Evolutionary conservation across 169 alveolate genomes (phyloP).

Genomic region (Eimeria necatrix): DNA sequence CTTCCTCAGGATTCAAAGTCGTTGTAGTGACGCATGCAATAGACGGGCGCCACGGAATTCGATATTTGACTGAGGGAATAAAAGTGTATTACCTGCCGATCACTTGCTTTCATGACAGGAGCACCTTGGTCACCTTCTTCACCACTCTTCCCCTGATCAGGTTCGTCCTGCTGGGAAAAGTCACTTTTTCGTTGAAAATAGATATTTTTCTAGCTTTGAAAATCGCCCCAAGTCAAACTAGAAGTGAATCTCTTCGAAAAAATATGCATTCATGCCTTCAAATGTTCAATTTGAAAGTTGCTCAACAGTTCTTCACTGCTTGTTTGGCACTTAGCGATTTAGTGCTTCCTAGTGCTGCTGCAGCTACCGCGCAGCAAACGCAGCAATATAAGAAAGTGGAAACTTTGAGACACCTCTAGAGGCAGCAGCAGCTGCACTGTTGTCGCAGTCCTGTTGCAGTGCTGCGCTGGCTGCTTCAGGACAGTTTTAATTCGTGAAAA

Average conservation of each 20-base stretch:
- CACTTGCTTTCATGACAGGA: constrained; percentile 91
- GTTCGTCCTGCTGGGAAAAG: neutral
- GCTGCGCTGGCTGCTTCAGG: constrained; percentile 86
- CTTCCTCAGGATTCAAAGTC: constrained; percentile 96
- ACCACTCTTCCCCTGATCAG: constrained; percentile 82
- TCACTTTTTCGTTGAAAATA: neutral
- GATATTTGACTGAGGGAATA: constrained; percentile 98
- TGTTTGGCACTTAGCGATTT: too few species aligned
- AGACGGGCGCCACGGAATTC: constrained; percentile 96
- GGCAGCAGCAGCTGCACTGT: too few species aligned
- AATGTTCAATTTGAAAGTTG: too few species aligned
- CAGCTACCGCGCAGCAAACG: too few species aligned
- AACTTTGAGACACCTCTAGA: too few species aligned
- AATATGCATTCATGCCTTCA: too few species aligned
- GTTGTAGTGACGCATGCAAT: constrained; percentile 96
- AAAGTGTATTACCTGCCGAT: constrained; percentile 98
- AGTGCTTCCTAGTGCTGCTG: too few species aligned
- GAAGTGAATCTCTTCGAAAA: too few species aligned
- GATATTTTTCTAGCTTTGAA: neutral
- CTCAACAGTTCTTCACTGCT: too few species aligned
- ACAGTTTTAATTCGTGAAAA: constrained; percentile 96
- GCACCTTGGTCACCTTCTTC: constrained; percentile 84
- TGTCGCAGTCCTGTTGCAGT: too few species aligned
- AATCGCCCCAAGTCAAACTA: too few species aligned
- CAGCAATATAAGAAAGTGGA: too few species aligned